Evolutionary conservation across 2,329 filamentous ascomycete genomes (phyloP).

Genomic region (Podosphaera fusca): DNA sequence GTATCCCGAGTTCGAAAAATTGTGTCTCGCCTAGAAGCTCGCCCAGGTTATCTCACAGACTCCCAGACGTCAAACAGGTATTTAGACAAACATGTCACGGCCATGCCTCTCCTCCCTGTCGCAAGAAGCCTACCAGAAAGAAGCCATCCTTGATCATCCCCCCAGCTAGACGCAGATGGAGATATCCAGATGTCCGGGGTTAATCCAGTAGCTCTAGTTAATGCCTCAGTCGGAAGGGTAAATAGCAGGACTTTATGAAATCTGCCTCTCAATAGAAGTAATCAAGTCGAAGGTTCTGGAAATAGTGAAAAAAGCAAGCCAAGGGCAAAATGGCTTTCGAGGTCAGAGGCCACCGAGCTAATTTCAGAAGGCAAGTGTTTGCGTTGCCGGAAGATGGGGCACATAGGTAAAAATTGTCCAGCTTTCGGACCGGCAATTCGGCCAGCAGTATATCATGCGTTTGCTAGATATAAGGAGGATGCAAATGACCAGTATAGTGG

Average conservation of each 20-base stretch:
- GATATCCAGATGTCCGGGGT: background rate
- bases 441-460: background rate
- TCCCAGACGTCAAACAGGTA: background rate
- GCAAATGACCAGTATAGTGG: background rate
- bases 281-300: background rate
- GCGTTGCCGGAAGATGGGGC: background rate
- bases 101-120: background rate
- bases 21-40: background rate
- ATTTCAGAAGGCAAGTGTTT: background rate
- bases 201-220: background rate
- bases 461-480: background rate
- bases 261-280: background rate
- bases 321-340: background rate
- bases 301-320: background rate
- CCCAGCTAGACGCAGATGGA: background rate
- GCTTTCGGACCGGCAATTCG: background rate
- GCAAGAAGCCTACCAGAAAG: background rate
- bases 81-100: background rate
- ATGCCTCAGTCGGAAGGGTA: background rate
- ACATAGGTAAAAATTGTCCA: background rate
- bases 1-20: background rate
- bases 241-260: background rate
- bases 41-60: background rate
- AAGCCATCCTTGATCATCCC: background rate
- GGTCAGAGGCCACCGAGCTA: background rate